These are phyloP conservation scores for Maudiozyma serrabonitensis DNA, from an alignment of 805 yeast species.

Conservation along the genomic window DNA sequence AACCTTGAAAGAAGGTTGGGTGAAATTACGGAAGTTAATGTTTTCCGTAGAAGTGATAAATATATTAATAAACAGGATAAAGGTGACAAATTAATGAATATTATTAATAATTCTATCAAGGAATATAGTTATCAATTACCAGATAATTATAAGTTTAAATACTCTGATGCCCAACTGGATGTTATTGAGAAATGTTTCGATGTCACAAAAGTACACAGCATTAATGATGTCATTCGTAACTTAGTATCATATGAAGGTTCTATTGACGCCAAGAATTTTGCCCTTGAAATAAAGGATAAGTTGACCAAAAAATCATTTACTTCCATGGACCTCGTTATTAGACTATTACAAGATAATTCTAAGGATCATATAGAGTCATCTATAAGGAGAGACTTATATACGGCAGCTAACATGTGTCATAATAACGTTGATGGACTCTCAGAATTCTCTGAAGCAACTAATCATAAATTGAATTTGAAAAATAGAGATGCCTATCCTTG, in stretches of 20 bases:
- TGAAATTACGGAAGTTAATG: conserved; percentile 35
- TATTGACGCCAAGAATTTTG: conserved; percentile 55
- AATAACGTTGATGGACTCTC: conserved; percentile 31
- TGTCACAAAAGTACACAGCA: conserved; percentile 31
- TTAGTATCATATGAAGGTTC: conserved; percentile 41
- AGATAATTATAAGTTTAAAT: conserved; percentile 47
- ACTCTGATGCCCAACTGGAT: conserved; percentile 43
- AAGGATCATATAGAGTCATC: conserved; percentile 52
- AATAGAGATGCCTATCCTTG: conserved; percentile 40
- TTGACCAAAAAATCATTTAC: conserved; percentile 63
- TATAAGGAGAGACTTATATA: conserved; percentile 58
- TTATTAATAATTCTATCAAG: conserved; percentile 65
- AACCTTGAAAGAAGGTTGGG: conserved; percentile 58
- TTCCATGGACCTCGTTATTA: conserved; percentile 66
- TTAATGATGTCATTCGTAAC: conserved; percentile 45
- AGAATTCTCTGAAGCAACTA: conserved; percentile 64
- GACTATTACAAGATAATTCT: conserved; percentile 53
- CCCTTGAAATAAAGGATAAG: conserved; percentile 44
- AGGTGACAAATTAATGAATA: conserved; percentile 19
- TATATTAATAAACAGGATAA: not conserved
- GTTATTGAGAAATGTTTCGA: conserved; percentile 65
- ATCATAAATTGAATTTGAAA: conserved; percentile 54
- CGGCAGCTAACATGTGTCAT: conserved; percentile 68
- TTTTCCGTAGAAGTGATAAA: not conserved
- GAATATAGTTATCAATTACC: conserved; percentile 67